Evolutionary conservation across 2,329 filamentous ascomycete species (phyloP), one percentile per base, ranked within the genome.

Genomic region (Diaporthe eres): DNA sequence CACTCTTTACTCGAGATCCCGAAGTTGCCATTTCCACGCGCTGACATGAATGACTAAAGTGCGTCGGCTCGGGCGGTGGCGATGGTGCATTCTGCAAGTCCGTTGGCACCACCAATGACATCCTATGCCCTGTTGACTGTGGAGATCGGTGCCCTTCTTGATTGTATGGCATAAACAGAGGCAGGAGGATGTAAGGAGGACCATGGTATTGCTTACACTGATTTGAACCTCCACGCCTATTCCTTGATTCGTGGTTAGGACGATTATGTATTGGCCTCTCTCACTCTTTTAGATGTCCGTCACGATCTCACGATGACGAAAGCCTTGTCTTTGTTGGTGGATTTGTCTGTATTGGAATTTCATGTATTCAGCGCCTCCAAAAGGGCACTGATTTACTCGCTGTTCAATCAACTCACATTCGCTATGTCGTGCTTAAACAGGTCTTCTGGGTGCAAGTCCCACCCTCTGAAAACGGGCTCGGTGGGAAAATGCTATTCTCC

Each of bases 21-120:
- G 9, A 42, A 25, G 22, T 4, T 31, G 17, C 17, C 6, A 15
- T 13, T 22, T 13, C 22, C 39, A 31, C 9, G 42, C 22, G 10
- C 61, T 65, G 17, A 65, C 61, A n/a, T 65, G 60, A 4, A 31
- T 22, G 25, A 31, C 15, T 61, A 25, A 47, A 63, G 60, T 63
- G 60, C 17, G 60, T 63, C 39, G 60, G 60, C 39, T 63, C 60
- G 10, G 39, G 39, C 25, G 60, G 60, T 31, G 60, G 60, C 17
- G 60, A 63, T 44, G 60, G 60, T 22, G 60, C 60, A 28, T 47
- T 47, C 39, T 63, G 60, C 60, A 63, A 17, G 39, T 63, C 60
- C 17, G 60, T 63, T 31, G 60, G 60, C 60, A 47, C 60, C 15
- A 63, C 39, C 25, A 25, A 44, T 22, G 60, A 63, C 39, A 31